Percentiles rank a stretch among this genome's conserved stretches.
phyloP scores from a whole-genome alignment of 176 grass and related monocot genomes.

The Cymbopogon citratus region DNA sequence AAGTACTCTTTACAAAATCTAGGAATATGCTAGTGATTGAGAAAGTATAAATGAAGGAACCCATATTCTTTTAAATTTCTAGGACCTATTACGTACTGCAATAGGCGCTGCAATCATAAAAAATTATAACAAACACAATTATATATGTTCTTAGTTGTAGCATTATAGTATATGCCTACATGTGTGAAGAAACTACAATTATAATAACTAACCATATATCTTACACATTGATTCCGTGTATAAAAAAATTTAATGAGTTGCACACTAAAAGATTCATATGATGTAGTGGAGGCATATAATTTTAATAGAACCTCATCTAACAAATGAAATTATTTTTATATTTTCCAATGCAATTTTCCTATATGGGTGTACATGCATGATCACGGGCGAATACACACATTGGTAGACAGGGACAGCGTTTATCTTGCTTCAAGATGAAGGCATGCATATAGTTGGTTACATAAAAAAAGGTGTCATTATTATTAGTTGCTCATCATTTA shows the following conservation, averaged over 20 bases:
- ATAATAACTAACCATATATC: neutral
- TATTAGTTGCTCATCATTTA: slow-evolving; percentile 15
- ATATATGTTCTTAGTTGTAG: neutral
- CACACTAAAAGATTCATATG: neutral
- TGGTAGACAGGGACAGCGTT: neutral
- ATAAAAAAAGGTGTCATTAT: slow-evolving; percentile 8
- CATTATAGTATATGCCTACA: neutral
- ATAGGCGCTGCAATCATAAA: neutral
- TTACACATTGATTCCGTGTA: neutral
- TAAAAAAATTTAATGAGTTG: neutral
- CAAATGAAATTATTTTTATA: neutral
- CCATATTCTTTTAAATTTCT: neutral
- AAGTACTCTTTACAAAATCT: neutral
- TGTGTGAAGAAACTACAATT: neutral
- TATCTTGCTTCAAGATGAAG: slow-evolving; percentile 30
- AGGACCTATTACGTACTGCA: neutral
- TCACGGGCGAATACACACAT: neutral
- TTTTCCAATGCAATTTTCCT: neutral
- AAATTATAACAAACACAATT: neutral
- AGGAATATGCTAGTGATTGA: neutral
- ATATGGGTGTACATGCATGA: neutral
- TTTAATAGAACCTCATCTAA: neutral
- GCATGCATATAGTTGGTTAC: neutral
- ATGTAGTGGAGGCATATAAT: neutral
- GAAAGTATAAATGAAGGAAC: neutral